phyloP scores from a whole-genome alignment of 2,329 filamentous ascomycete species.

The Apiospora malaysiana region DNA sequence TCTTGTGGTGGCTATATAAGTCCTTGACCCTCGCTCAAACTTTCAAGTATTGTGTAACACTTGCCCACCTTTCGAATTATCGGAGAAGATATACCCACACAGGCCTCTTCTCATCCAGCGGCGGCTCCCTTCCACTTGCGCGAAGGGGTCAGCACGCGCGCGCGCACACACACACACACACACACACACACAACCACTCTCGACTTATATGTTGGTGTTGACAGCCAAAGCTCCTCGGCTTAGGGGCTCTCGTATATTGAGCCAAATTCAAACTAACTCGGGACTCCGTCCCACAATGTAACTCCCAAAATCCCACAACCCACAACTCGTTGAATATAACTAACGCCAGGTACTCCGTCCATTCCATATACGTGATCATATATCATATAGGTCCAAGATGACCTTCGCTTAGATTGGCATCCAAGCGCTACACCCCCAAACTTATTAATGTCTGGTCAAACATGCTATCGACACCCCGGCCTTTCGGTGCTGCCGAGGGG shows the following conservation, averaged over 20 bases:
- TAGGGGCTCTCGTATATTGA: not conserved
- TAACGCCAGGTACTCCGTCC: not conserved
- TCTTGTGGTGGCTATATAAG: not conserved
- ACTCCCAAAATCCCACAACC: not conserved
- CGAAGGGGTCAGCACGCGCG: not conserved
- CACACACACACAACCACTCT: not conserved
- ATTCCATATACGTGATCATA: conserved; percentile 11
- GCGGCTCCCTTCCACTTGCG: not conserved
- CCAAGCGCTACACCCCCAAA: not conserved
- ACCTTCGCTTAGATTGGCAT: not conserved
- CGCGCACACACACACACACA: too few species aligned
- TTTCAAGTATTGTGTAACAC: too few species aligned
- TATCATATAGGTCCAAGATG: conserved; percentile 11
- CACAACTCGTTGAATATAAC: not conserved
- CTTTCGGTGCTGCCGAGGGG: not conserved
- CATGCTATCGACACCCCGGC: not conserved
- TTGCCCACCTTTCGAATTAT: too few species aligned
- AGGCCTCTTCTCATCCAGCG: not conserved
- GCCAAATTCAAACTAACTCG: not conserved
- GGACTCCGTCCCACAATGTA: not conserved
- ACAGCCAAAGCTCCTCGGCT: not conserved
- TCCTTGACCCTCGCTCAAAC: not conserved
- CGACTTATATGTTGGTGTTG: too few species aligned
- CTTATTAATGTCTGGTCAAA: not conserved
- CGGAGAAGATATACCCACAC: not conserved